Base-by-base conservation (phyloP, 2,329 filamentous ascomycete genomes). In the Penicillium sp. region DNA sequence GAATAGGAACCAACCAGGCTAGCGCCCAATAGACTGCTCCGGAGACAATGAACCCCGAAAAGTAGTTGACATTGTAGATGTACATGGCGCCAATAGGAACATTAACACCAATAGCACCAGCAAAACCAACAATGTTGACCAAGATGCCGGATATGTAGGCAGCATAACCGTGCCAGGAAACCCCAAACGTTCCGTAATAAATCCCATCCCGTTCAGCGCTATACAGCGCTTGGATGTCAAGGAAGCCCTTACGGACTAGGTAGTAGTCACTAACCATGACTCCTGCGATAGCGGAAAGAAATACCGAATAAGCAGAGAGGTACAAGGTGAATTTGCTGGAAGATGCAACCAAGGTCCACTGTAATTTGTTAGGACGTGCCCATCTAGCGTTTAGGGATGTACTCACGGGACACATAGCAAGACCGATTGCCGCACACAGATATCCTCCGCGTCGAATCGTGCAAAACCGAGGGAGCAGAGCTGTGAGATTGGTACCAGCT, bases 81-180 rank as follows among this genome's bases (percentile, higher is more conserved):
- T 91, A 93, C 0, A 77, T 81, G 0, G 88, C 88, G 1, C 83
- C 88, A 4, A 78, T 72, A 0, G 89, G 89, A 0, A 94, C 87
- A 0, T 69, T 62, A 21, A 64, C 67, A 1, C 87, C 87, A 28
- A 94, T 77, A 0, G 85, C 88, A 3, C 87, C 88, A 1, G 82
- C 88, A 57, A 95, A 95, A 0, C 89, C 88, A 3, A 94, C 87
- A 10, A 95, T 84, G 59, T 94, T 94, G 74, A 93, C 84, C 9
- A 90, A 64, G 56, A 94, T 90, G 22, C 88, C 88, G 1, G 78
- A 74, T 53, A 93, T 79, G 64, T 94, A 93, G 0, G 88, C 86
- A 0, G 73, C 77, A 60, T 93, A 95, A 1, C 80, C 88, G 35
- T 87, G 81, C 84, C 84, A 90, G 67, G 90, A 79, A 63, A 93